Percentiles rank a stretch among this genome's conserved stretches.
Evolutionary conservation across 1,139 yeast genomes (phyloP).

Genomic region (Candida albicans): DNA sequence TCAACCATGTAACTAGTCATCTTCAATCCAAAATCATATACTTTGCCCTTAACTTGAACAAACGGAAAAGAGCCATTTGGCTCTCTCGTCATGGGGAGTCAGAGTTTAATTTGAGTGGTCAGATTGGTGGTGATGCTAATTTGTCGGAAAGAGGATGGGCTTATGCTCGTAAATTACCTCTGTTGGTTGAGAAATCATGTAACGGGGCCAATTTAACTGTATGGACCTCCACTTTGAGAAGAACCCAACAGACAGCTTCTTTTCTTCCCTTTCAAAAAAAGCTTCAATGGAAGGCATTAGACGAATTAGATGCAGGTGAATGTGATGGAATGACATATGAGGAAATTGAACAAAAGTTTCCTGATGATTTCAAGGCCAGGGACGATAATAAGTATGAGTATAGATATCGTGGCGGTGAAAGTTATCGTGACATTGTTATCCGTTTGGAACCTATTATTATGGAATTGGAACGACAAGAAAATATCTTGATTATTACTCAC

Average conservation of each 20-base stretch:
- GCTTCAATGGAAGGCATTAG: slow-evolving; percentile 94
- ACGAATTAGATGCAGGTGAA: slow-evolving; percentile 96
- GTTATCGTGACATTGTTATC: slow-evolving; percentile 92
- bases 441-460: slow-evolving; percentile 94
- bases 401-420: slow-evolving; percentile 95
- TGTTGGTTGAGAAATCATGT: slow-evolving; percentile 61
- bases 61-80: slow-evolving; percentile 90
- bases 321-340: slow-evolving; percentile 95
- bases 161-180: slow-evolving; percentile 80
- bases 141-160: slow-evolving; percentile 82
- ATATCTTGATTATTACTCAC: slow-evolving; percentile 91
- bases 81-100: slow-evolving; percentile 95
- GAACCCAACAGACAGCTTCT: slow-evolving; percentile 93
- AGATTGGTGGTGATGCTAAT: slow-evolving; percentile 94
- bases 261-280: slow-evolving; percentile 74
- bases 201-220: slow-evolving; percentile 82
- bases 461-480: slow-evolving; percentile 97
- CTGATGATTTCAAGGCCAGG: slow-evolving; percentile 88
- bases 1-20: slow-evolving; percentile 84
- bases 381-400: slow-evolving; percentile 96
- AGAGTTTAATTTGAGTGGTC: slow-evolving; percentile 86
- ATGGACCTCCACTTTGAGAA: slow-evolving; percentile 91
- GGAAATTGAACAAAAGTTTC: slow-evolving; percentile 69
- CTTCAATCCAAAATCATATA: slow-evolving; percentile 91
- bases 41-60: slow-evolving; percentile 92